These are phyloP conservation scores for Epichloe scottii DNA, from an alignment of 2,329 filamentous ascomycete species.

Conservation along the genomic window DNA sequence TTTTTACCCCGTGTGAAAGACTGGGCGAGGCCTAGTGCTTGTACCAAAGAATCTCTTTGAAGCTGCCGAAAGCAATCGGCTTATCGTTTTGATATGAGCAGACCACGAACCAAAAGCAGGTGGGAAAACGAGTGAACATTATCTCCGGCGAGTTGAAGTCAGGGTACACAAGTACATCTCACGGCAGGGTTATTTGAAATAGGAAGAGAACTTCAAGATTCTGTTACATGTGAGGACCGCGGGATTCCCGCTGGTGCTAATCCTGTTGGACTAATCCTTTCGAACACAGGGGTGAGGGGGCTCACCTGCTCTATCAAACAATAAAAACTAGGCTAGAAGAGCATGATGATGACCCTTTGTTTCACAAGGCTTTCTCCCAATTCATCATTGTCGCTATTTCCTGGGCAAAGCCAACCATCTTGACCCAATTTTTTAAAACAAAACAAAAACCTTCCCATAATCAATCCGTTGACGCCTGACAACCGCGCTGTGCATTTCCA, in stretches of 20 bases:
- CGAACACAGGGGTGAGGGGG: neutral
- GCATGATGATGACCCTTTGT: neutral
- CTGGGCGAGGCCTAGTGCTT: too few species aligned
- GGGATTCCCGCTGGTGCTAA: neutral
- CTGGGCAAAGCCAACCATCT: neutral
- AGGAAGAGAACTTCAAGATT: neutral
- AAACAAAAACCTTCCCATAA: neutral
- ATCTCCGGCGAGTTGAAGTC: neutral
- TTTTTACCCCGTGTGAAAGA: too few species aligned
- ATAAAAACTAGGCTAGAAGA: neutral
- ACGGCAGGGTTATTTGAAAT: too few species aligned
- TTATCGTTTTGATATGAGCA: too few species aligned
- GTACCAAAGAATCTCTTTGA: too few species aligned
- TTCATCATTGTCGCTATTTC: neutral
- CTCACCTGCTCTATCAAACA: neutral
- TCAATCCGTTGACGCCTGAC: slow-evolving; percentile 1
- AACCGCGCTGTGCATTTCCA: neutral
- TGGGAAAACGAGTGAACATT: neutral
- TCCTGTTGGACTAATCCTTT: neutral
- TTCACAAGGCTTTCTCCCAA: neutral
- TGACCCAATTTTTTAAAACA: neutral
- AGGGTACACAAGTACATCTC: too few species aligned
- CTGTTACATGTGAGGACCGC: neutral
- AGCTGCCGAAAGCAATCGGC: too few species aligned
- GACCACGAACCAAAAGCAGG: neutral